Evolutionary conservation across 2,329 filamentous ascomycete species (phyloP).

Genomic region (Botrytis deweyae): DNA sequence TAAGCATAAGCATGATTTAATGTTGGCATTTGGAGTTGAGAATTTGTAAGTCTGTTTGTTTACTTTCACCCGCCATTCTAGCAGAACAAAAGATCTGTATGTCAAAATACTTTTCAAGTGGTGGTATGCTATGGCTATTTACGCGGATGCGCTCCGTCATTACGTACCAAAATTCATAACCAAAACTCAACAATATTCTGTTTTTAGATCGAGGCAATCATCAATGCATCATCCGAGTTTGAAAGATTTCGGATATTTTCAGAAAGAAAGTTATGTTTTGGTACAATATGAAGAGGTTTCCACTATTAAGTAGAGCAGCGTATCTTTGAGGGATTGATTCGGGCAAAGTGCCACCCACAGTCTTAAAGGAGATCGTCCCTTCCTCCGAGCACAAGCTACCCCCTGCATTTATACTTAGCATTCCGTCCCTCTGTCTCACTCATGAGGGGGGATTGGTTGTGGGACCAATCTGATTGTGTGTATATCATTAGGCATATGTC

Average conservation of each 20-base stretch:
- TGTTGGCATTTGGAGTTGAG: neutral
- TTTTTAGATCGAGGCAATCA: neutral
- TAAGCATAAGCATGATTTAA: slow-evolving; percentile 18
- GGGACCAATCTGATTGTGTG: neutral
- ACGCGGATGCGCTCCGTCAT: neutral
- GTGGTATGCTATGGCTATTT: neutral
- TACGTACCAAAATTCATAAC: accelerated
- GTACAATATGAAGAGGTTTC: neutral
- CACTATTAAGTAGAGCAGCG: neutral
- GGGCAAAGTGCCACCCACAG: neutral
- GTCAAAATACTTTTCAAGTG: neutral
- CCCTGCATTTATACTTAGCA: accelerated
- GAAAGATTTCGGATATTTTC: neutral
- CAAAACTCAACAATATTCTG: neutral
- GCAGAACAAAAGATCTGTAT: neutral
- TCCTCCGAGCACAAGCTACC: accelerated
- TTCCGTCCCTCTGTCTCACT: accelerated
- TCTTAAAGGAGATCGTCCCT: accelerated
- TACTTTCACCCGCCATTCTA: neutral
- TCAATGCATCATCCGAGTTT: neutral
- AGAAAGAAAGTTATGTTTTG: neutral
- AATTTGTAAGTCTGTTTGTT: neutral
- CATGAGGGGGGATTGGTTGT: no score
- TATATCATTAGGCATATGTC: neutral
- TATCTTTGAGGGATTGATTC: accelerated